A percentile compares a stretch with the other conserved stretches of the same genome.
phyloP scores from a whole-genome alignment of 2,329 filamentous ascomycete species.

The Trichoderma citrinoviride region DNA sequence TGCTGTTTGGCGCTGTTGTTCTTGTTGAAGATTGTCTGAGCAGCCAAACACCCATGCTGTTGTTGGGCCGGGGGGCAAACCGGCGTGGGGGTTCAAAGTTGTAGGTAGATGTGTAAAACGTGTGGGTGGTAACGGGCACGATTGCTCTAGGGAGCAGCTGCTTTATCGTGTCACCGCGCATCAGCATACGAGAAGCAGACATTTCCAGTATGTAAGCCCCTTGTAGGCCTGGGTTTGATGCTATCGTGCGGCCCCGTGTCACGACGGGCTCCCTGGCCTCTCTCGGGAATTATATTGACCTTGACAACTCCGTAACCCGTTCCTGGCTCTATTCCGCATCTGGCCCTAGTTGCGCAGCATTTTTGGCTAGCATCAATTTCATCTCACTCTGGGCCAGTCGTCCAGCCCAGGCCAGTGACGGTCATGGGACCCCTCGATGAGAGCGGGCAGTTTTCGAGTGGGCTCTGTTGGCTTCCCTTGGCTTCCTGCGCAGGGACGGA shows the following conservation, averaged over 20 bases:
- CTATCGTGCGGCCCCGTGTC: neutral
- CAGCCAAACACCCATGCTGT: neutral
- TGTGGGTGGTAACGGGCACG: too few relatives aligned
- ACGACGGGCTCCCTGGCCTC: neutral
- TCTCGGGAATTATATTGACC: constrained; percentile 15
- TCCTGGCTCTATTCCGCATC: constrained; percentile 8
- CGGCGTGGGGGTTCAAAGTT: neutral
- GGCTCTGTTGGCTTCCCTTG: neutral
- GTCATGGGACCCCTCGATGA: constrained; percentile 16
- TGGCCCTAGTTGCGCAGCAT: neutral
- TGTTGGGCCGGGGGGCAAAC: neutral
- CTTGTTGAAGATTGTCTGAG: constrained; percentile 1
- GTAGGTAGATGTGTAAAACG: too few relatives aligned
- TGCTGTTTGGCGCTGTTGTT: neutral
- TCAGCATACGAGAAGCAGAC: neutral
- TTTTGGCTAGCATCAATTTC: neutral
- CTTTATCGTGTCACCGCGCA: too few relatives aligned
- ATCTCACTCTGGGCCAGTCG: neutral
- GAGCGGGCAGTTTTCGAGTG: constrained; percentile 6
- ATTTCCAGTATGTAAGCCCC: neutral
- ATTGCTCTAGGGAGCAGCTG: too few relatives aligned
- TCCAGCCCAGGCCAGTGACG: neutral
- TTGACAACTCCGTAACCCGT: constrained; percentile 5
- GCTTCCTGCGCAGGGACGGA: neutral
- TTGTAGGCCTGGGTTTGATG: neutral